phyloP scores from a whole-genome alignment of 2,329 filamentous ascomycete genomes.

The Lecanoromycetidae sp. region DNA sequence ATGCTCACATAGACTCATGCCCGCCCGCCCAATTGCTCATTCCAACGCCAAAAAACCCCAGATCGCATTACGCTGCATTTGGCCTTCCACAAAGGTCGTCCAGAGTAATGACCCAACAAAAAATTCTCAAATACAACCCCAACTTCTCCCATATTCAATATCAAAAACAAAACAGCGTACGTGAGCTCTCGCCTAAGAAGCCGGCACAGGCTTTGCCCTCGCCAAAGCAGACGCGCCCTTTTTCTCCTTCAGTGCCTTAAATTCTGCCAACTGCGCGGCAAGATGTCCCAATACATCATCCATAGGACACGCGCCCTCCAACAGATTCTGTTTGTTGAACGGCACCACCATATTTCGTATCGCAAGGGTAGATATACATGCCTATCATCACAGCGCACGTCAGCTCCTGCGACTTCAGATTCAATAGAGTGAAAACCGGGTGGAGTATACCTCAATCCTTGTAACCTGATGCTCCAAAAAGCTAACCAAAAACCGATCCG shows the following conservation, averaged over 20 bases:
- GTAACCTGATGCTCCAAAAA: constrained; percentile 93
- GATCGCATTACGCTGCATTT: background rate
- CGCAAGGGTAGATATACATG: constrained; percentile 65
- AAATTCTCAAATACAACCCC: background rate
- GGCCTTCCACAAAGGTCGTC: too few relatives aligned
- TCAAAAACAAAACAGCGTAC: too few relatives aligned
- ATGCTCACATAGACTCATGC: constrained; percentile 2
- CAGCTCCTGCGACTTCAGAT: background rate
- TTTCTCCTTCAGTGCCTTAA: constrained; percentile 46
- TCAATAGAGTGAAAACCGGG: background rate
- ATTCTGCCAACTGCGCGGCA: constrained; percentile 48
- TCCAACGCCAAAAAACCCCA: constrained; percentile 20
- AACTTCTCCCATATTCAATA: background rate
- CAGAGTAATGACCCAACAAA: background rate
- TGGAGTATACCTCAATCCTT: constrained; percentile 63
- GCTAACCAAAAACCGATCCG: constrained; percentile 75
- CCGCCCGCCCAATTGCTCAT: background rate
- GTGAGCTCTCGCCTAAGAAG: too few relatives aligned
- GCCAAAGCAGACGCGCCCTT: background rate
- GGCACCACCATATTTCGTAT: constrained; percentile 69
- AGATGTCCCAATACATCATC: constrained; percentile 54
- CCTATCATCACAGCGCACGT: too few relatives aligned
- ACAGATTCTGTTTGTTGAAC: constrained; percentile 49
- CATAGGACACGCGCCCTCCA: constrained; percentile 69
- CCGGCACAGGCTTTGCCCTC: too few relatives aligned